Evolutionary conservation across 345 rosid genomes (phyloP).

Genomic region (Arabidopsis thaliana): DNA sequence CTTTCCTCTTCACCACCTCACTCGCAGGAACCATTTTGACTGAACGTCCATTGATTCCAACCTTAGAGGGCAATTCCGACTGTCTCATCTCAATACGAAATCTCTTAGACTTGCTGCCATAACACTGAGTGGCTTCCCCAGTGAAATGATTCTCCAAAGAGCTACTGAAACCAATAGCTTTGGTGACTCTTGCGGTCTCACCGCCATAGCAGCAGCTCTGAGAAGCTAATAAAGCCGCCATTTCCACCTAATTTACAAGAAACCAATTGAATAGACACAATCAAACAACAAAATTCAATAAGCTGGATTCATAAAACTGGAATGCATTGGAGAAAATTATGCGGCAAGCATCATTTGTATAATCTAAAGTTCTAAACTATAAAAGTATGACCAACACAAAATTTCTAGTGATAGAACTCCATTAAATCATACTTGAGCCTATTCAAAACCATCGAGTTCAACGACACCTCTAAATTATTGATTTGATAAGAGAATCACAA

Average conservation of each 20-base stretch:
- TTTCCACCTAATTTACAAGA: slow-evolving; percentile 40
- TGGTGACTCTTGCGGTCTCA: slow-evolving; percentile 49
- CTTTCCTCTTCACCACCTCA: slow-evolving; percentile 62
- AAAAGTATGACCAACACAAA: neutral
- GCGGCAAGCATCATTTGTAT: neutral
- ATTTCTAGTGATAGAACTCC: neutral
- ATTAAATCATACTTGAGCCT: neutral
- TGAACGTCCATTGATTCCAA: slow-evolving; percentile 61
- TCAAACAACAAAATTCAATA: neutral
- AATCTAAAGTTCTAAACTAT: slow-evolving; percentile 2
- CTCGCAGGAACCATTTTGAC: slow-evolving; percentile 85
- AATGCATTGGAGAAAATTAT: neutral
- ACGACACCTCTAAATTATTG: neutral
- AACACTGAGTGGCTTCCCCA: slow-evolving; percentile 32
- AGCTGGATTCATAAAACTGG: neutral
- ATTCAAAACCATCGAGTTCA: slow-evolving; percentile 1
- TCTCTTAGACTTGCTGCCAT: slow-evolving; percentile 37
- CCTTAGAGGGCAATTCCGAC: slow-evolving; percentile 56
- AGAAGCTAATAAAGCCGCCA: slow-evolving; percentile 85
- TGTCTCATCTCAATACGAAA: slow-evolving; percentile 66
- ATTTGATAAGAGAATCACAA: slow-evolving; percentile 12
- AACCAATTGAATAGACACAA: neutral
- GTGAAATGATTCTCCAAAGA: slow-evolving; percentile 51
- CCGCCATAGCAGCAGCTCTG: slow-evolving; percentile 69
- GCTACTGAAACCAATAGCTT: slow-evolving; percentile 60